Conservation (phyloP, 345 rosid genomes). For the Atalantia buxifolia region DNA sequence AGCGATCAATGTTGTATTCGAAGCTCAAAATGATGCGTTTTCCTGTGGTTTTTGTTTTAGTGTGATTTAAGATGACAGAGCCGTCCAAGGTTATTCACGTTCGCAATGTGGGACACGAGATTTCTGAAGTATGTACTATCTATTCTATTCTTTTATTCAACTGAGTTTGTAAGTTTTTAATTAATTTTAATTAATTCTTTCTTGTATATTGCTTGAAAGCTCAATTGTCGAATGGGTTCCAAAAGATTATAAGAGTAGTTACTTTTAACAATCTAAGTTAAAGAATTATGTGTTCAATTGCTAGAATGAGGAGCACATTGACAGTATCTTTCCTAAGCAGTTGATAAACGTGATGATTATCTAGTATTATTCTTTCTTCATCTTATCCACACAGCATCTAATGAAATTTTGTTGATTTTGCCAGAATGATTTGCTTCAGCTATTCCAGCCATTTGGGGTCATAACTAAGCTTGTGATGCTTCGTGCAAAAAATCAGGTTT, state of each 20-base stretch:
- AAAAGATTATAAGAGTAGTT: background rate
- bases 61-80: slow-evolving; percentile 57
- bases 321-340: background rate
- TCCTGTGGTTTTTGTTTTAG: slow-evolving; percentile 10
- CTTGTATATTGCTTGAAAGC: background rate
- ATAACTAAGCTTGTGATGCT: slow-evolving; percentile 99
- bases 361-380: background rate
- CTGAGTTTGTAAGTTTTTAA: background rate
- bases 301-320: background rate
- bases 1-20: background rate
- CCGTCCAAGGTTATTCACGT: slow-evolving; percentile 97
- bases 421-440: slow-evolving; percentile 96
- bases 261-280: background rate
- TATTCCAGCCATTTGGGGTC: slow-evolving; percentile 96
- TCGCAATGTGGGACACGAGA: slow-evolving; percentile 96
- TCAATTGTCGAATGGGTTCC: background rate
- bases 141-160: background rate
- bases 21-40: background rate
- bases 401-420: slow-evolving; percentile 11
- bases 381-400: slow-evolving; percentile 1
- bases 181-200: background rate
- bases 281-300: background rate
- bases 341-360: background rate
- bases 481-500: slow-evolving; percentile 97
- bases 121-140: slow-evolving; percentile 68